These are phyloP conservation scores for Alectoria sarmentosa DNA, from an alignment of 495 filamentous ascomycete genomes.

Conservation along the genomic window DNA sequence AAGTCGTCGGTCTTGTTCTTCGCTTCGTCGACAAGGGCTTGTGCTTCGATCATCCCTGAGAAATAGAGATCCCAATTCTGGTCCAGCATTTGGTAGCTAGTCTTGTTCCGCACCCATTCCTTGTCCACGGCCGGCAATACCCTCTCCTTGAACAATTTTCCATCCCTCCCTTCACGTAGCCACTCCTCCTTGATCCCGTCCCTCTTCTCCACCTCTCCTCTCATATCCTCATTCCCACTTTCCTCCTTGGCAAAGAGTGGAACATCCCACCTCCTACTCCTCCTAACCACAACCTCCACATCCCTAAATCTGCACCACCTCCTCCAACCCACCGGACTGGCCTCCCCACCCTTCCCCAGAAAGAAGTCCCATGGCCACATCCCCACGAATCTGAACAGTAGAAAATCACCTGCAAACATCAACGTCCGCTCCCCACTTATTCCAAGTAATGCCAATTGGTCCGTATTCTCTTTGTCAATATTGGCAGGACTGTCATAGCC, in stretches of 20 bases:
- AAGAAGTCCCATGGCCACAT: slow-evolving; percentile 73
- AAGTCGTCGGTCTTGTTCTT: slow-evolving; percentile 49
- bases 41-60: slow-evolving; percentile 61
- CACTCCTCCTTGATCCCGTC: slow-evolving; percentile 36
- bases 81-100: slow-evolving; percentile 72
- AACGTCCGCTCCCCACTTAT: slow-evolving; percentile 47
- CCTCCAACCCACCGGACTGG: slow-evolving; percentile 60
- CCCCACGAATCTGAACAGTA: slow-evolving; percentile 59
- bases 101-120: slow-evolving; percentile 56
- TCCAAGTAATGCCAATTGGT: slow-evolving; percentile 41
- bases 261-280: slow-evolving; percentile 52
- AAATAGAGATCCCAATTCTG: slow-evolving; percentile 79
- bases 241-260: slow-evolving; percentile 22
- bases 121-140: slow-evolving; percentile 58
- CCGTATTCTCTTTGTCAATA: slow-evolving; percentile 45
- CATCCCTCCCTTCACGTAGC: slow-evolving; percentile 26
- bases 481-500: slow-evolving; percentile 53
- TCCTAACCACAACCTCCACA: slow-evolving; percentile 67
- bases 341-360: slow-evolving; percentile 37
- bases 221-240: slow-evolving; percentile 34
- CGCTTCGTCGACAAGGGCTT: slow-evolving; percentile 54
- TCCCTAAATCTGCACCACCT: slow-evolving; percentile 60
- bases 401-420: slow-evolving; percentile 62
- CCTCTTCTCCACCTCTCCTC: slow-evolving; percentile 33
- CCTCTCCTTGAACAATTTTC: slow-evolving; percentile 34